phyloP scores from a whole-genome alignment of 805 yeast species.

The Pichia paraexigua region DNA sequence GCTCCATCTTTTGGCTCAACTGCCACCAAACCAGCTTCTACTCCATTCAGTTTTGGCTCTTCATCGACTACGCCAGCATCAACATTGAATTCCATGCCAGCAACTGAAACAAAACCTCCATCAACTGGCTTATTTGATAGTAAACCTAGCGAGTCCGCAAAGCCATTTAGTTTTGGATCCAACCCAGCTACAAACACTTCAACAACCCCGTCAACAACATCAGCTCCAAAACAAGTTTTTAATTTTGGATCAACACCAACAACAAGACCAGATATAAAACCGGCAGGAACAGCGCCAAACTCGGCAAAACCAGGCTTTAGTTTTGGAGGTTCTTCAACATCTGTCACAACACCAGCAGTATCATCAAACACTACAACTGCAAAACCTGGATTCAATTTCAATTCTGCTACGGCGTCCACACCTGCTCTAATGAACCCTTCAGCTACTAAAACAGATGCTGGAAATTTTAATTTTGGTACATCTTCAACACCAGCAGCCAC shows the following conservation, averaged over 20 bases:
- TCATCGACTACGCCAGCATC: neutral
- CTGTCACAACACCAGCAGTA: neutral
- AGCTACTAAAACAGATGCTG: no score
- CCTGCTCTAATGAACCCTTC: no score
- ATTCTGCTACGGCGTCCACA: slow-evolving; percentile 3
- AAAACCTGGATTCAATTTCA: slow-evolving; percentile 11
- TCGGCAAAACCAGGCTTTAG: slow-evolving; percentile 2
- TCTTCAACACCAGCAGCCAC: slow-evolving; percentile 1
- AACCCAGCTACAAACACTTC: slow-evolving; percentile 8
- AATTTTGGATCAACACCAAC: slow-evolving; percentile 19
- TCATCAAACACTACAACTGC: neutral
- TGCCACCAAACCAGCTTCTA: neutral
- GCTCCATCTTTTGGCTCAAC: neutral
- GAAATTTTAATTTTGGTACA: slow-evolving; percentile 3
- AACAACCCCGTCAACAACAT: neutral
- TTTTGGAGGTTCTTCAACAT: neutral
- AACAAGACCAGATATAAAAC: slow-evolving; percentile 11
- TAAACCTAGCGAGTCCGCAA: slow-evolving; percentile 1
- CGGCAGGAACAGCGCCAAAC: slow-evolving; percentile 11
- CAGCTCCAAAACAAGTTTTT: slow-evolving; percentile 12
- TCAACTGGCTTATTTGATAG: neutral
- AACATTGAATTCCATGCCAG: neutral
- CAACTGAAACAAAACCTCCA: neutral
- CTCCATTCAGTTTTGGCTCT: slow-evolving; percentile 1
- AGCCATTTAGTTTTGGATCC: slow-evolving; percentile 3